A percentile compares a stretch with the other conserved stretches of the same genome.
These are phyloP conservation scores for Speleostelium caveatum DNA, from an alignment of 78 protist species.

Conservation along the genomic window DNA sequence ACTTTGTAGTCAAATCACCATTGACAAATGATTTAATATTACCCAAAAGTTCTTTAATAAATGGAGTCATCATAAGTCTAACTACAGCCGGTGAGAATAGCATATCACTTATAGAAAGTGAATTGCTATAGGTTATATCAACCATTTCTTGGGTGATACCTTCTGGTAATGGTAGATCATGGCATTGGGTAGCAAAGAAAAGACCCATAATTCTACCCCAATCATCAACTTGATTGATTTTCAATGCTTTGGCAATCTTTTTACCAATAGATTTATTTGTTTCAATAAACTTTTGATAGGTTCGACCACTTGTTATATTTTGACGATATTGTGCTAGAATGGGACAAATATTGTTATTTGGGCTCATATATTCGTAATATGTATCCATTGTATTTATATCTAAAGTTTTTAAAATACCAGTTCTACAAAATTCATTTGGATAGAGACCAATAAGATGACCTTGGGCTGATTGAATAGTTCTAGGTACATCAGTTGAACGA, in stretches of 20 bases:
- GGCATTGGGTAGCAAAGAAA: slow-evolving; percentile 64
- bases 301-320: not conserved
- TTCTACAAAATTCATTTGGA: not conserved
- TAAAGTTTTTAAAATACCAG: not conserved
- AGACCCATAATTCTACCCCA: slow-evolving; percentile 36
- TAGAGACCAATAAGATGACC: slow-evolving; percentile 44
- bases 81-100: slow-evolving; percentile 4
- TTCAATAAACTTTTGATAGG: not conserved
- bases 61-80: slow-evolving; percentile 37
- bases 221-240: slow-evolving; percentile 16
- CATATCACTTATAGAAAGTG: not conserved
- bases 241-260: slow-evolving; percentile 3
- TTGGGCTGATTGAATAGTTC: slow-evolving; percentile 80
- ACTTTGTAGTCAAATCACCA: slow-evolving; percentile 18
- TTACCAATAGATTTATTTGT: not conserved
- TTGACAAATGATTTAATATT: slow-evolving; percentile 30
- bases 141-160: slow-evolving; percentile 56
- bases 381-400: slow-evolving; percentile 48
- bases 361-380: slow-evolving; percentile 32
- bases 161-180: slow-evolving; percentile 29
- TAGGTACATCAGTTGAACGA: slow-evolving; percentile 78
- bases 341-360: slow-evolving; percentile 19
- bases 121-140: not conserved
- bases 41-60: slow-evolving; percentile 29
- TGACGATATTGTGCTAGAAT: not conserved